Evolutionary conservation across 2,329 filamentous ascomycete genomes (phyloP).

Genomic region (Trichoderma citrinoviride): DNA sequence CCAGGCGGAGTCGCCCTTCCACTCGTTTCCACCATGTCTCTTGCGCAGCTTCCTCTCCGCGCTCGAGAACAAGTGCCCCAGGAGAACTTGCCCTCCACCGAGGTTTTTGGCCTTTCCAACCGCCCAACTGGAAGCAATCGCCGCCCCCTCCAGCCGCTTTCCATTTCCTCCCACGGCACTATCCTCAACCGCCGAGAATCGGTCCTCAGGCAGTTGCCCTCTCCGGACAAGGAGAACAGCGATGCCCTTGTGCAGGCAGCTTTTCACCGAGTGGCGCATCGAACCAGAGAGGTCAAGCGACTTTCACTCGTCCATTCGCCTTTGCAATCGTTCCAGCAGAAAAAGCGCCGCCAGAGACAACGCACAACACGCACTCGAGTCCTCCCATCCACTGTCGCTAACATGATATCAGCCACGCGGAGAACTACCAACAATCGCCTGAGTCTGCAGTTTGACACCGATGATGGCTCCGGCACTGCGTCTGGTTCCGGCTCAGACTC

Average conservation of each 20-base stretch:
- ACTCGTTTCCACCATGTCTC: slow-evolving; percentile 1
- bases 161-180: slow-evolving; percentile 27
- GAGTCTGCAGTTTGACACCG: slow-evolving; percentile 39
- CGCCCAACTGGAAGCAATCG: slow-evolving; percentile 24
- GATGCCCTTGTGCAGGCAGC: slow-evolving; percentile 24
- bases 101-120: not conserved
- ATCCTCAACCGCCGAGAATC: slow-evolving; percentile 27
- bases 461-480: slow-evolving; percentile 39
- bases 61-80: slow-evolving; percentile 8
- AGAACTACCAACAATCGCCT: slow-evolving; percentile 33
- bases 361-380: not conserved
- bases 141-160: slow-evolving; percentile 31
- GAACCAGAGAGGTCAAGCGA: slow-evolving; percentile 16
- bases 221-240: slow-evolving; percentile 32
- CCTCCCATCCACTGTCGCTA: slow-evolving; percentile 15
- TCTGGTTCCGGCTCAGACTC: slow-evolving; percentile 39
- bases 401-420: slow-evolving; percentile 31
- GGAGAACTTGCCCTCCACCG: slow-evolving; percentile 6
- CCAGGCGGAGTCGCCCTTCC: not conserved
- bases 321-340: not conserved
- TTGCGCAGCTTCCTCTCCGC: not conserved
- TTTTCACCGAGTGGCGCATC: slow-evolving; percentile 22
- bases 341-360: not conserved
- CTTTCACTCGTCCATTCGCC: slow-evolving; percentile 21
- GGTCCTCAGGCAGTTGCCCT: slow-evolving; percentile 28